Evolutionary conservation across 2,329 filamentous ascomycete species (phyloP), one percentile per base, ranked within the genome.

Genomic region (Metarhizium anisopliae): DNA sequence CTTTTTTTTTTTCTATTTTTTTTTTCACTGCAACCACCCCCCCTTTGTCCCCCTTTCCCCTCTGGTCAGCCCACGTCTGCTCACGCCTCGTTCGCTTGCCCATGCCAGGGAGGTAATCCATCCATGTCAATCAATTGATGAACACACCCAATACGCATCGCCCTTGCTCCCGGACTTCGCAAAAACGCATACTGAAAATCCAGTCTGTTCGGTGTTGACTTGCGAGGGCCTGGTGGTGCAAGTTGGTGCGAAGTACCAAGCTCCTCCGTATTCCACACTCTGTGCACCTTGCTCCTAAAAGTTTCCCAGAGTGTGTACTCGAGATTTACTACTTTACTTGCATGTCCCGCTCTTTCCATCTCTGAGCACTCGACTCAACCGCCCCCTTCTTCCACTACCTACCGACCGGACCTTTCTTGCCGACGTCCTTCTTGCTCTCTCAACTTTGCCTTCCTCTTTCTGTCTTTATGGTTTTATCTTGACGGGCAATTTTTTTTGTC

Each of bases 91-190:
- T 11, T 35, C 32, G 32, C 38, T 40, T 40, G 47, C 50, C 50
- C 16, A 29, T 38, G 50, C 32, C 50, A 51, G 50, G 20, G 45
- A 45, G 45, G 20, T 6, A 20, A 11, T 30, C 59, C 60, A 58
- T 63, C 59, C 63, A 64, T 60, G 56, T 62, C 59, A 18, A 40
- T 40, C 11, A 6, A 49, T 53, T 36, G 47, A 35, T 32, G 53
- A 30, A 53, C 53, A 45, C 35, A 40, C 47, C 51, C 47, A 36
- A 35, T 35, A 50, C 42, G n/a, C 52, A 56, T 59, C 53, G 54
- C 57, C 58, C 45, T 52, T 47, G 45, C 53, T 49, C 40, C 53
- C 50, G 38, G 49, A 38, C 38, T 20, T 55, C 45, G 50, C 56
- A 51, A 38, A 54, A 54, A 20, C 42, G 36, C 52, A 50, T 52